Base-by-base conservation (phyloP, 2,329 filamentous ascomycete genomes). In the Lachnellula willkommii region DNA sequence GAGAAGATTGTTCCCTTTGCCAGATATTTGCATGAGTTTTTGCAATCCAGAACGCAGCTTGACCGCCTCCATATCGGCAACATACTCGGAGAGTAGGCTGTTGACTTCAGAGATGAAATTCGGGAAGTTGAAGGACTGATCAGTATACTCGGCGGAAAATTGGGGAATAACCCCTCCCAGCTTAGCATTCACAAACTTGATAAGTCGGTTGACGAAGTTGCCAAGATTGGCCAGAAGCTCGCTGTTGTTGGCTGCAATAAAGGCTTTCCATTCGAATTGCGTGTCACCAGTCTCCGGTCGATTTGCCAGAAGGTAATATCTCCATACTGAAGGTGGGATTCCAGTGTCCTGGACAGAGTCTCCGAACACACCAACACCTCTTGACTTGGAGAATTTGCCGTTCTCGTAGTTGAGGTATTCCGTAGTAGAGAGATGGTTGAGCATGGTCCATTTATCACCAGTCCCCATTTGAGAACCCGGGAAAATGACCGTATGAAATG, bases 361-460 rank as follows among this genome's bases (percentile, higher is more conserved):
- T 50, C 92, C 92, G 68, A 96, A 96, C 1, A 96, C 92, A 66
- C 92, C 92, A 39, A 96, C 82, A 35, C 88, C 89, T 65, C 90
- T 82, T 50, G 89, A 94, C 74, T 96, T 96, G 70, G 87, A 92
- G 75, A 96, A 96, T 71, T 96, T 96, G 63, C 89, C 89, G 58
- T 84, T 83, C 71, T 94, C 89, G 68, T 94, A 94, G 75, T 93
- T 92, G 62, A 94, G 78, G 66, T 94, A 92, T 70, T 96, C 92
- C 1, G 91, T 94, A 1, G 91, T 92, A 8, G 89, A 94, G 50
- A 96, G 80, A 67, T 91, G 89, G 74, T 95, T 85, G 36, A 95
- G 81, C 82, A 87, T 89, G 49, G 90, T 96, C 92, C 92, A 96
- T 60, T 86, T 85, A 65, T 95, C 87, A 46, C 80, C 78, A 0